Evolutionary conservation across 2,329 filamentous ascomycete genomes (phyloP).

Genomic region (Bipolaris gigantea): DNA sequence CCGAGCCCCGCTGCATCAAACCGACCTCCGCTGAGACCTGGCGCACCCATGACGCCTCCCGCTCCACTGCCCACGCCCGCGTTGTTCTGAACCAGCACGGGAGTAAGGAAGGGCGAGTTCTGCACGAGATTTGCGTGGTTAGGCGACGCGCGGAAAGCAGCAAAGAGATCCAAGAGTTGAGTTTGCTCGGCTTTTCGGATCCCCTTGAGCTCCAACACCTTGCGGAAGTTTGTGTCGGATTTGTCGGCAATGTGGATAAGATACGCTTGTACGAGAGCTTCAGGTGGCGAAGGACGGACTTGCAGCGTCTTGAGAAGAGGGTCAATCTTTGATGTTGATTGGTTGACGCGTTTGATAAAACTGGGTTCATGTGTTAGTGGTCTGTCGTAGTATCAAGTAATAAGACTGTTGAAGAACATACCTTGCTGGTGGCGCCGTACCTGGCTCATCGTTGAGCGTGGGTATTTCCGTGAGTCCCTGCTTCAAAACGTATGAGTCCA

Average conservation of each 20-base stretch:
- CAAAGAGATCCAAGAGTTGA: constrained; percentile 85
- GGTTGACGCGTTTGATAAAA: constrained; percentile 84
- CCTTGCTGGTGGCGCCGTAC: constrained; percentile 59
- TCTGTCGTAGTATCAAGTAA: neutral
- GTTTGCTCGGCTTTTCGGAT: constrained; percentile 79
- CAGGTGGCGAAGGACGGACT: constrained; percentile 85
- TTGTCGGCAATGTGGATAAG: constrained; percentile 95
- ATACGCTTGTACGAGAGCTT: constrained; percentile 95
- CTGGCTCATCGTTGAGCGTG: constrained; percentile 59
- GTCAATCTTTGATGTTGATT: constrained; percentile 83
- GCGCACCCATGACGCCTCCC: constrained; percentile 45
- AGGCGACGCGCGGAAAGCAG: constrained; percentile 72
- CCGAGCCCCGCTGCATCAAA: constrained; percentile 85
- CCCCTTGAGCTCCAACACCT: constrained; percentile 93
- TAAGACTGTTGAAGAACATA: constrained; percentile 27
- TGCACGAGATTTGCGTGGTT: constrained; percentile 65
- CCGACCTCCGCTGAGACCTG: constrained; percentile 43
- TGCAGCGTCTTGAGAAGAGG: constrained; percentile 94
- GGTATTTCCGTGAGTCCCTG: constrained; percentile 75
- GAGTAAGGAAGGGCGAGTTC: constrained; percentile 42
- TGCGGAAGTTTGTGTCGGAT: constrained; percentile 92
- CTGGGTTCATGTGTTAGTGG: constrained; percentile 47
- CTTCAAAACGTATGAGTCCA: constrained; percentile 90
- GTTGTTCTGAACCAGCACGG: constrained; percentile 38
- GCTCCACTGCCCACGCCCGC: constrained; percentile 44